Evolutionary conservation across 202 grass and related monocot genomes (phyloP), one percentile per base, ranked within the genome.

Genomic region (Zoysia matrella): DNA sequence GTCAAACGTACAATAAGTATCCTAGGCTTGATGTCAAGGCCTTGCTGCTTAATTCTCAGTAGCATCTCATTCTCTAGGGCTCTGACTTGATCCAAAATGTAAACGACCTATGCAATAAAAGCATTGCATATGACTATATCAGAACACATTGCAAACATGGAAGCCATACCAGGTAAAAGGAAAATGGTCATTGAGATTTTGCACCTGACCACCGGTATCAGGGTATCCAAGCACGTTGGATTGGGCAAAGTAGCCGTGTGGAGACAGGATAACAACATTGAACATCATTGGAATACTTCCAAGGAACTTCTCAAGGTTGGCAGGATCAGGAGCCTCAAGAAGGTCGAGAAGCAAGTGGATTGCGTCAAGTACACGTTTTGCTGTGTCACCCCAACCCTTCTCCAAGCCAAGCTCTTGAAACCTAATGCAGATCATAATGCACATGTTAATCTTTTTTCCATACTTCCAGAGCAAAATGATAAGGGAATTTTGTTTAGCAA

Each of bases 191-290:
- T 22, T 57, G 65, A 73, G 56, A 8, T 62, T 48, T 22, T 40
- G 47, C 85, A 93, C 93, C 94, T 97, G 94, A 52, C 94, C 94
- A 80, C 94, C 94, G 0, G 94, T 97, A 64, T 97, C 94, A 65
- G 94, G 94, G 71, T 97, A 97, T 51, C 94, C 94, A 72, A 97
- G 84, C 83, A 97, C 94, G 82, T 97, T 97, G 77, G 89, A 93
- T 77, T 97, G 94, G 72, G 94, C 94, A 65, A 97, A 97, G 72
- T 97, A 97, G 65, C 94, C 94, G 52, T 97, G 22, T 36, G 30
- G 30, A 36, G 30, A 36, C 30, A 36, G 30, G 30, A 36, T 36
- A 36, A 36, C 30, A 36, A 97, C 94, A 80, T 97, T 97, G 74
- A 97, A 97, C 87, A 85, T 92, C 94, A 92, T 97, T 0, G 94